These are phyloP conservation scores for Nothophytophthora sp. DNA, from an alignment of 352 stramenopile species.

Conservation along the genomic window DNA sequence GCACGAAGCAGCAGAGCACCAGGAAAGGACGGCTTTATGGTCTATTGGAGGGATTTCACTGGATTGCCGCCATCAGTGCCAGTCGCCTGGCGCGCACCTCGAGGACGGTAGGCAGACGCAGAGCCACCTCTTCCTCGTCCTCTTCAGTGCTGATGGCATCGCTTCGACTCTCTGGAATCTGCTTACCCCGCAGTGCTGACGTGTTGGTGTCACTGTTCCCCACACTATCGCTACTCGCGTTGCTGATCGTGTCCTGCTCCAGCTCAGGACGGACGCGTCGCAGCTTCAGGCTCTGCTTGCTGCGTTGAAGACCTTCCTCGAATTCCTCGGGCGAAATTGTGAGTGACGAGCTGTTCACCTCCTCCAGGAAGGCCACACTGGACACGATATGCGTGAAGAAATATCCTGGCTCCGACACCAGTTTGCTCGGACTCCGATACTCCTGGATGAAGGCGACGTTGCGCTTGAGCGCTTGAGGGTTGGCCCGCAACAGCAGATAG, in stretches of 20 bases:
- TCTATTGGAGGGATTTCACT: too few relatives aligned
- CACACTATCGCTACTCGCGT: slow-evolving; percentile 9
- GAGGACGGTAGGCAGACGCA: slow-evolving; percentile 33
- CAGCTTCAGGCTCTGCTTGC: slow-evolving; percentile 23
- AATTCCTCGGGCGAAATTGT: slow-evolving; percentile 81
- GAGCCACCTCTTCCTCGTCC: slow-evolving; percentile 5
- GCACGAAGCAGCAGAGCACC: too few relatives aligned
- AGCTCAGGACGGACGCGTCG: slow-evolving; percentile 9
- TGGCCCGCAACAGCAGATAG: slow-evolving; percentile 86
- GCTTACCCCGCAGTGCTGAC: slow-evolving; percentile 8
- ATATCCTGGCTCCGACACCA: slow-evolving; percentile 91
- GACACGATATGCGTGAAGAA: slow-evolving; percentile 92
- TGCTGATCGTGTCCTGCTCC: slow-evolving; percentile 25
- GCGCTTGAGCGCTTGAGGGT: slow-evolving; percentile 82
- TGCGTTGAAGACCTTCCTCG: slow-evolving; percentile 47
- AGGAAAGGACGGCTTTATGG: too few relatives aligned
- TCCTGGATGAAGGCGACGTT: slow-evolving; percentile 88
- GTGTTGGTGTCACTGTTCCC: too few relatives aligned
- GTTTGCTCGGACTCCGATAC: slow-evolving; percentile 63
- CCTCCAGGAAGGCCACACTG: slow-evolving; percentile 78
- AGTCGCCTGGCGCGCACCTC: slow-evolving; percentile 44
- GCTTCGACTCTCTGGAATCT: background rate
- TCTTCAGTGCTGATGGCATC: background rate
- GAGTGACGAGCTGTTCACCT: slow-evolving; percentile 67
- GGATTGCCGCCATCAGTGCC: too few relatives aligned